Conservation (phyloP, 2,329 filamentous ascomycete genomes). For the Diatrype stigma region DNA sequence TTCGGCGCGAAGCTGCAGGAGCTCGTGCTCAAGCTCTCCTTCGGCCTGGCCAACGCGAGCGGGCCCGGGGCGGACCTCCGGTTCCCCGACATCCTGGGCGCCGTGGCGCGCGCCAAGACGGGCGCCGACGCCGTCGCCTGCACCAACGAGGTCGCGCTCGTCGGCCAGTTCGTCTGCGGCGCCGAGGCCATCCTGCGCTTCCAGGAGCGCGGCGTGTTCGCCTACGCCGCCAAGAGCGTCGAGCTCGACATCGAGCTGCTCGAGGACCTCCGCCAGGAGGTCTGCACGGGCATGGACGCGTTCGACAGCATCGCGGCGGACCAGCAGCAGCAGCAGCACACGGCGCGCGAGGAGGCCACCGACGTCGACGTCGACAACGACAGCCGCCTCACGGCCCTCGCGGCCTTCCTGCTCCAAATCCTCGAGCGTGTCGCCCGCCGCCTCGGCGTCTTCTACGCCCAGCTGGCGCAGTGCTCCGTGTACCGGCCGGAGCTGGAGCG, state of each 20-base stretch:
- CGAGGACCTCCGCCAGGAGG: constrained; percentile 49
- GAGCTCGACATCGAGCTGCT: constrained; percentile 49
- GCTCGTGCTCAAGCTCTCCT: constrained; percentile 48
- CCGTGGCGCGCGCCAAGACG: constrained; percentile 38
- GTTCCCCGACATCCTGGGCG: constrained; percentile 42
- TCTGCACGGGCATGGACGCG: constrained; percentile 51
- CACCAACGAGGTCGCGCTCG: constrained; percentile 44
- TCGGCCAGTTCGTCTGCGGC: constrained; percentile 46
- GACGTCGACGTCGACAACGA: constrained; percentile 34
- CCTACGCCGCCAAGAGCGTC: constrained; percentile 45
- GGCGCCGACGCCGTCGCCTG: constrained; percentile 41
- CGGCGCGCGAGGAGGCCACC: constrained; percentile 16
- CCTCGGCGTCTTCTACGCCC: constrained; percentile 47
- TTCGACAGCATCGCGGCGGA: constrained; percentile 38
- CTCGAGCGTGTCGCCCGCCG: constrained; percentile 50
- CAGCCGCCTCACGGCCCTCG: constrained; percentile 35
- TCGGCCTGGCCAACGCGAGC: constrained; percentile 40
- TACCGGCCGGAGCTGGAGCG: constrained; percentile 48
- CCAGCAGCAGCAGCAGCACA: not conserved
- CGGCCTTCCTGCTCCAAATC: constrained; percentile 46
- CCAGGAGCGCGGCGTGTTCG: constrained; percentile 48
- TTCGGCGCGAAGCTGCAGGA: constrained; percentile 51
- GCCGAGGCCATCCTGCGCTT: constrained; percentile 40
- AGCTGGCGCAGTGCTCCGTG: constrained; percentile 44
- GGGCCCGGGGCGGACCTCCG: constrained; percentile 28